These are phyloP conservation scores for Neocucurbitaria cava DNA, from an alignment of 2,329 filamentous ascomycete species.

Conservation along the genomic window DNA sequence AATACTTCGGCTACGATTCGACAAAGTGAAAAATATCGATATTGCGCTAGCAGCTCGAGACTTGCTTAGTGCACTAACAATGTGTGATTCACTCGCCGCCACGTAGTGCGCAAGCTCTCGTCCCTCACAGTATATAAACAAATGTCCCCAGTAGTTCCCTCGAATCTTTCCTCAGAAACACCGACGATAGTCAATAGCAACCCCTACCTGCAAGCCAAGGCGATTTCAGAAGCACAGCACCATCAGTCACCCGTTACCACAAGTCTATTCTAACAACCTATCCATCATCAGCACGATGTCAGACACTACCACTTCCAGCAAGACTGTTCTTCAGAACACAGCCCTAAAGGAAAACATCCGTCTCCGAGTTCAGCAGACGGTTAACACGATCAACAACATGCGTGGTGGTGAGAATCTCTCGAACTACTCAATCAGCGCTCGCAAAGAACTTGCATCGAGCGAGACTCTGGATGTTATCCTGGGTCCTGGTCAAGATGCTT, in stretches of 20 bases:
- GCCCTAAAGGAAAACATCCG: not conserved
- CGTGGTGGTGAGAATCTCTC: not conserved
- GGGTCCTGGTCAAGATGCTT: not conserved
- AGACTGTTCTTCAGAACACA: not conserved
- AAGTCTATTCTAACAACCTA: too few relatives aligned
- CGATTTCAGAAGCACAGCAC: too few relatives aligned
- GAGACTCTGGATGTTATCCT: not conserved
- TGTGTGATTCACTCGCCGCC: not conserved
- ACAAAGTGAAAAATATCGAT: too few relatives aligned
- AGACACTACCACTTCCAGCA: not conserved
- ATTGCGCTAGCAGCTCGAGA: too few relatives aligned
- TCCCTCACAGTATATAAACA: not conserved
- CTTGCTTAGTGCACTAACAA: not conserved
- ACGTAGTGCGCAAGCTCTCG: not conserved
- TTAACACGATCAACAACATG: not conserved
- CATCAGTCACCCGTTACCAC: too few relatives aligned
- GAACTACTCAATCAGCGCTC: not conserved
- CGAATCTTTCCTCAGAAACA: too few relatives aligned
- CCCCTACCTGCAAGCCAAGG: too few relatives aligned
- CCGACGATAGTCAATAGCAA: too few relatives aligned
- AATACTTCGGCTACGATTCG: too few relatives aligned
- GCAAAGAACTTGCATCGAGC: not conserved
- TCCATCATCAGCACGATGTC: too few relatives aligned
- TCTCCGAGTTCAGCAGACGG: not conserved
- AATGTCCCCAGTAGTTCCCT: not conserved